These are phyloP conservation scores for Anacardium occidentale DNA, from an alignment of 345 rosid genomes.

Conservation along the genomic window DNA sequence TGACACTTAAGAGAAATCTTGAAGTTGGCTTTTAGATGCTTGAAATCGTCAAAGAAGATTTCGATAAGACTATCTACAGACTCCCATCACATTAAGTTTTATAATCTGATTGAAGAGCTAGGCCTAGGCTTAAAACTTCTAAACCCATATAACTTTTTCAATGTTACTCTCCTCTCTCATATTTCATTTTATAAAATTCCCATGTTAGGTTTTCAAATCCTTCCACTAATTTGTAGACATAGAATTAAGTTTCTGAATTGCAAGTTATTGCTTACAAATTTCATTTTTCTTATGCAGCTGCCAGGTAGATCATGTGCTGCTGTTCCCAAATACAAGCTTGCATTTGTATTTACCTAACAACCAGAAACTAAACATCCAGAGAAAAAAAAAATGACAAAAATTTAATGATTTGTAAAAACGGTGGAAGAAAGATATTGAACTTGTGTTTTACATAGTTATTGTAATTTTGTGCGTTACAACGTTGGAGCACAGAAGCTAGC, in stretches of 20 bases:
- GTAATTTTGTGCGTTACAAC: constrained; percentile 5
- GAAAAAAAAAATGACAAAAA: too few species aligned
- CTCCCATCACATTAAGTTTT: too few species aligned
- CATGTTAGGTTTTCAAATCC: too few species aligned
- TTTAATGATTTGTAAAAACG: background rate
- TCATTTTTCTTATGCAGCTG: too few species aligned
- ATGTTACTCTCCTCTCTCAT: too few species aligned
- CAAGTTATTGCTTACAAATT: too few species aligned
- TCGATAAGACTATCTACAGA: background rate
- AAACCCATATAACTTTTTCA: too few species aligned
- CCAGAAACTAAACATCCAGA: too few species aligned
- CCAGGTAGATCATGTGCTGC: background rate
- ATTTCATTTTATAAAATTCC: too few species aligned
- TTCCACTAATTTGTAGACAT: background rate
- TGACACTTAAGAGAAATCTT: background rate
- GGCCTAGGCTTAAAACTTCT: too few species aligned
- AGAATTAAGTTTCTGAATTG: background rate
- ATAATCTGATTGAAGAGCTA: background rate
- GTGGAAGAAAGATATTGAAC: background rate
- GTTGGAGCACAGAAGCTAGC: background rate
- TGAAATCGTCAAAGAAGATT: too few species aligned
- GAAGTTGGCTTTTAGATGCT: background rate
- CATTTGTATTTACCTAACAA: background rate
- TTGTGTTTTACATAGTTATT: background rate
- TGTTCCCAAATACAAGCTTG: background rate